These are phyloP conservation scores for Peniophora sp. DNA, from an alignment of 1,284 basidiomycete species.

Conservation along the genomic window DNA sequence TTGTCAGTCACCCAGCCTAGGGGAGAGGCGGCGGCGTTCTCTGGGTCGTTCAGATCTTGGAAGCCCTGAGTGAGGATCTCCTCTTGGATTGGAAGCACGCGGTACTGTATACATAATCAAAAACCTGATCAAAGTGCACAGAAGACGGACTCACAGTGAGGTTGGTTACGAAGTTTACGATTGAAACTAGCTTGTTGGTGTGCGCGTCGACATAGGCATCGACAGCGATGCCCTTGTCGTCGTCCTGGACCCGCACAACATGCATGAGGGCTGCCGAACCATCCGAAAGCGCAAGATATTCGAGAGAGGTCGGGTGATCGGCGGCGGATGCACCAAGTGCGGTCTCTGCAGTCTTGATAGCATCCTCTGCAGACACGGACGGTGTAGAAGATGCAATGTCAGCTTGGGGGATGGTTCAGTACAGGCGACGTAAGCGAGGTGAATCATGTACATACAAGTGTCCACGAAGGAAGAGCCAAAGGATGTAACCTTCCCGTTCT, in stretches of 20 bases:
- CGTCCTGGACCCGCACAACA: conserved; percentile 49
- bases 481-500: conserved; percentile 30
- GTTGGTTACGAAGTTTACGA: conserved; percentile 46
- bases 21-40: conserved; percentile 32
- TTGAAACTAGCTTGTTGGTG: conserved; percentile 40
- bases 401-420: conserved; percentile 8
- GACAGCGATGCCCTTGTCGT: conserved; percentile 42
- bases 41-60: conserved; percentile 32
- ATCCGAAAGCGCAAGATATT: conserved; percentile 37
- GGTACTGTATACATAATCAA: conserved; percentile 26
- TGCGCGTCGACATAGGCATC: conserved; percentile 59
- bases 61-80: conserved; percentile 29
- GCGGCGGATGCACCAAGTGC: conserved; percentile 34
- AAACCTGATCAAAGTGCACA: not conserved
- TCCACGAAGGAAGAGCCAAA: conserved; percentile 47
- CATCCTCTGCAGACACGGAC: conserved; percentile 25
- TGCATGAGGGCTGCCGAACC: conserved; percentile 43
- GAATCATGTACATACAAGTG: not conserved
- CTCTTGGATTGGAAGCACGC: conserved; percentile 33
- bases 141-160: conserved; percentile 26
- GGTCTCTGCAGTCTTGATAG: conserved; percentile 31
- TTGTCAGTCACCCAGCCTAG: conserved; percentile 38
- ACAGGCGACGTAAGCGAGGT: conserved; percentile 20
- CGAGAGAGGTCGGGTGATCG: conserved; percentile 31
- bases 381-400: conserved; percentile 30